Evolutionary conservation across 2,329 filamentous ascomycete species (phyloP), one percentile per base, ranked within the genome.

Genomic region (Sordariomycetes sp.): DNA sequence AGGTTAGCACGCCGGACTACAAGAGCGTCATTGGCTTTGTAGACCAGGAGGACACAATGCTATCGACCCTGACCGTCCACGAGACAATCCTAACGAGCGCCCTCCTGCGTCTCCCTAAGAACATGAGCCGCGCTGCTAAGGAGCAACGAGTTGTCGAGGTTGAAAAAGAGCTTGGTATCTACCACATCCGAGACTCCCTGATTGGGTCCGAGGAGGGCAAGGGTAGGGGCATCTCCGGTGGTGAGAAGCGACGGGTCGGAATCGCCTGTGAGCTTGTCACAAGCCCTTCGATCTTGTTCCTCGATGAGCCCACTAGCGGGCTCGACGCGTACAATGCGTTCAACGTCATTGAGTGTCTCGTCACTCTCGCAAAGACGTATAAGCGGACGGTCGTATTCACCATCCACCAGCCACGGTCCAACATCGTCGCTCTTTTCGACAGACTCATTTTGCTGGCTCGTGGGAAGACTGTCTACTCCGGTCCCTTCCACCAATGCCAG

Each of bases 181-280:
- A 89, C 65, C 86, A 92, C 65, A 99, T 99, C 64, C 89, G 89
- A 57, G 89, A 99, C 69, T 95, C 95, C 50, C 76, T 96, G 55
- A 96, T 99, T 64, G 94, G 94, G 2, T 97, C 92, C 0, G 94
- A 96, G 71, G 94, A 99, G 72, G 90, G 89, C 55, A 90, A 86
- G 60, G 91, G 91, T 12, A 89, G 94, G 60, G 95, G 95, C 34
- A 96, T 99, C 57, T 99, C 94, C 58, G 94, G 94, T 56, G 94
- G 94, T 62, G 94, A 99, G 72, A 97, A 97, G 73, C 84, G 94
- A 62, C 85, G 94, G 65, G 94, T 99, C 54, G 90, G 91, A 53
- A 99, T 99, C 66, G 94, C 95, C 53, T 99, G 95, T 70, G 94
- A 99, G 68, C 80, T 99, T 57, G 94, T 99, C 59, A 99, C 94